Evolutionary conservation across 805 yeast species (phyloP).

Genomic region (Starmerella asiatica): DNA sequence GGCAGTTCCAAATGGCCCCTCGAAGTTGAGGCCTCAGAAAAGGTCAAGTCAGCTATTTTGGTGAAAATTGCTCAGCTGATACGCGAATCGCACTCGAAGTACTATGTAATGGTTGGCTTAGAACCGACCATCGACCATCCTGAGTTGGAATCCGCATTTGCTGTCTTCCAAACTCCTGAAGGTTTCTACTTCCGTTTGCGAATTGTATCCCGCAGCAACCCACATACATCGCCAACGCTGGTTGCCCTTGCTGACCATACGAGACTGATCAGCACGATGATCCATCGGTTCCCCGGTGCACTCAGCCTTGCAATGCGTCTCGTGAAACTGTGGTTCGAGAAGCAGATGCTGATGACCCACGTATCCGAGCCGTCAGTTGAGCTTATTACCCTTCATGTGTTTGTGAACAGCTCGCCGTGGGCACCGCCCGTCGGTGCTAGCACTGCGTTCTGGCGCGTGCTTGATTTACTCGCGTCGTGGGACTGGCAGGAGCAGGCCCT

Average conservation of each 20-base stretch:
- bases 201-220: constrained; percentile 37
- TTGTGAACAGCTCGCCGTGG: constrained; percentile 80
- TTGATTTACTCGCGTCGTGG: constrained; percentile 68
- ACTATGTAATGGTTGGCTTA: constrained; percentile 46
- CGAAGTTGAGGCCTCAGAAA: constrained; percentile 70
- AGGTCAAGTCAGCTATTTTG: constrained; percentile 80
- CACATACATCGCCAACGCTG: constrained; percentile 29
- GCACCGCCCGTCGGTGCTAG: constrained; percentile 64
- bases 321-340: constrained; percentile 79
- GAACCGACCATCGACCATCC: constrained; percentile 33
- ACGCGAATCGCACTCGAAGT: constrained; percentile 35
- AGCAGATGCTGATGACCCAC: constrained; percentile 61
- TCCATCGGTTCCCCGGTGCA: constrained; percentile 57
- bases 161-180: constrained; percentile 57
- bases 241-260: constrained; percentile 52
- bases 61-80: constrained; percentile 47
- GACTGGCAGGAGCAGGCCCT: constrained; percentile 88
- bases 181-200: constrained; percentile 78
- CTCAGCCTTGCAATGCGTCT: constrained; percentile 64
- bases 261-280: constrained; percentile 56
- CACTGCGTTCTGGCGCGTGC: constrained; percentile 64
- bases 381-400: constrained; percentile 66
- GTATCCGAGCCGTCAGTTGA: constrained; percentile 71
- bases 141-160: constrained; percentile 22
- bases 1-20: constrained; percentile 92